Percentiles rank a stretch among this genome's conserved stretches.
These are phyloP conservation scores for Ensete ventricosum DNA, from an alignment of 176 grass and related monocot genomes.

Conservation along the genomic window DNA sequence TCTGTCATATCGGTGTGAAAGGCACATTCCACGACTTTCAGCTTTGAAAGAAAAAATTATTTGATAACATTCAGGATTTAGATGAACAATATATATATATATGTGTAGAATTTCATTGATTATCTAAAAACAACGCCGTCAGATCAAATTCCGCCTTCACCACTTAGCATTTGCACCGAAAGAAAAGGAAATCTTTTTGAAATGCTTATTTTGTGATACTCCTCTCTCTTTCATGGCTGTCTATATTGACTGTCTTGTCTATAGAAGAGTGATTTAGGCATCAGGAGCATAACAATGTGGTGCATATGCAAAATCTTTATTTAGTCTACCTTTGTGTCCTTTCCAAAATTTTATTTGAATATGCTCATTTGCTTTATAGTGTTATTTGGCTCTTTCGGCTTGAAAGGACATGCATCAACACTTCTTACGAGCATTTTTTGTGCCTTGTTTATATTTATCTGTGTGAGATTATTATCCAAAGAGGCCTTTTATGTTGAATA, in stretches of 20 bases:
- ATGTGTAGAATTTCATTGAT: too few relatives aligned
- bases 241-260: neutral
- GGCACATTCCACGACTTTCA: neutral
- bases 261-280: neutral
- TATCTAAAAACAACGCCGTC: too few relatives aligned
- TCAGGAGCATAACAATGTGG: neutral
- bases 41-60: neutral
- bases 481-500: too few relatives aligned
- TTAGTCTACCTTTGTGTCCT: neutral
- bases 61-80: too few relatives aligned
- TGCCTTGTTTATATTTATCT: neutral
- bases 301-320: neutral
- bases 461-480: too few relatives aligned
- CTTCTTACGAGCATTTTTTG: neutral
- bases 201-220: too few relatives aligned
- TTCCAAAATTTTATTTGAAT: neutral
- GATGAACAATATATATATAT: too few relatives aligned
- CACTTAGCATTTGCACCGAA: too few relatives aligned
- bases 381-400: neutral
- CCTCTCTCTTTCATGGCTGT: too few relatives aligned
- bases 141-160: too few relatives aligned
- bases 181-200: too few relatives aligned
- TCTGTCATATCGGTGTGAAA: neutral
- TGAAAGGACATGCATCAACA: neutral
- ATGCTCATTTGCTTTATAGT: neutral